These are phyloP conservation scores for Fusarium hostae DNA, from an alignment of 2,329 filamentous ascomycete species.

Conservation along the genomic window DNA sequence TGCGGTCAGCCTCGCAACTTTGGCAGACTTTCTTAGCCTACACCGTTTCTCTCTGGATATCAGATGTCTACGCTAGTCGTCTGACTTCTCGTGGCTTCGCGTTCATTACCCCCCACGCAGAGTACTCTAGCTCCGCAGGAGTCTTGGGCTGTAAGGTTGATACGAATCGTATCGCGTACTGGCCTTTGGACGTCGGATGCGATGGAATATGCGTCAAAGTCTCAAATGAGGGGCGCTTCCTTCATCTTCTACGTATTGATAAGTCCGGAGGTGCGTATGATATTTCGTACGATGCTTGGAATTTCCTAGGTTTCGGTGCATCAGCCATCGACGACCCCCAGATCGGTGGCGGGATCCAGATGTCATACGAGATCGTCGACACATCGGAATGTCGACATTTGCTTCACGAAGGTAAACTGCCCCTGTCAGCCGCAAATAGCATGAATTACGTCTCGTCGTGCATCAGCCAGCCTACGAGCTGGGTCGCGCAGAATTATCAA, in stretches of 20 bases:
- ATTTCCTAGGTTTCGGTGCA: constrained; percentile 56
- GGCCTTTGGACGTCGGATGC: constrained; percentile 62
- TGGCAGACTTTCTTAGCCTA: too few species aligned
- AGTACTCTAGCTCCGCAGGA: constrained; percentile 65
- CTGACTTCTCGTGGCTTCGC: neutral
- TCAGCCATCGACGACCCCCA: neutral
- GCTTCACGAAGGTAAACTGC: constrained; percentile 59
- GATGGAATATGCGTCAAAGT: constrained; percentile 44
- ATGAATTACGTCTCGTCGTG: constrained; percentile 63
- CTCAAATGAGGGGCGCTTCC: constrained; percentile 55
- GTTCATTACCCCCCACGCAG: constrained; percentile 63
- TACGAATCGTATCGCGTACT: constrained; percentile 69
- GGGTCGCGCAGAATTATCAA: constrained; percentile 60
- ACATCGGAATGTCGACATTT: constrained; percentile 59
- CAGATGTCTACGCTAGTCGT: too few species aligned
- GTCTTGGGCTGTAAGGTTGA: constrained; percentile 68
- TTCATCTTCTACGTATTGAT: constrained; percentile 68
- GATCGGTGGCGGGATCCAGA: neutral
- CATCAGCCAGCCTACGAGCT: constrained; percentile 54
- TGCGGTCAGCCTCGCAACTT: too few species aligned
- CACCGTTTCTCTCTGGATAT: too few species aligned
- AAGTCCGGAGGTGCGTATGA: constrained; percentile 64
- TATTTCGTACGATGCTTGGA: constrained; percentile 69
- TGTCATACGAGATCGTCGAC: constrained; percentile 57
- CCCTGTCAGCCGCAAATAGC: constrained; percentile 64